Base-by-base conservation (phyloP, 495 filamentous ascomycete genomes). In the Barbatosphaeria neglecta region DNA sequence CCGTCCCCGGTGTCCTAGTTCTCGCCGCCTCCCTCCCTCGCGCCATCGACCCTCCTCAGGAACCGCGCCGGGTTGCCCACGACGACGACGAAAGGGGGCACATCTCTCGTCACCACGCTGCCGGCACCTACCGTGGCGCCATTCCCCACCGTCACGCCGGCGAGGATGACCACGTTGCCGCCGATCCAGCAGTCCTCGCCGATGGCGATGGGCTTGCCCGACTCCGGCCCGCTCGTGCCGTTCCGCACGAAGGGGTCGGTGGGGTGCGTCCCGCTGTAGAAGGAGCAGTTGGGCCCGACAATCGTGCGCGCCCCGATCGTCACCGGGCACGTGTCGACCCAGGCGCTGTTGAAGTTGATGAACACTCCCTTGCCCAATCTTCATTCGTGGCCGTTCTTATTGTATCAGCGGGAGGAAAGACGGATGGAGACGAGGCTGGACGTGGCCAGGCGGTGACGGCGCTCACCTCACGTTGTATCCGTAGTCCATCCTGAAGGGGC, bases 181-280 rank as follows among this genome's bases (percentile, higher is more conserved):
- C 84, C 87, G 22, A 96, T 60, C 89, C 90, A 96, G 52, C 86
- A 92, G 60, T 95, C 90, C 54, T 93, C 85, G 0, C 82, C 87
- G 47, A 95, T 80, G 13, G 65, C 72, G 51, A 96, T 84, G 16
- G 84, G 81, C 46, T 74, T 78, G 0, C 88, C 89, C 20, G 65
- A 54, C 64, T 95, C 89, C 0, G 88, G 84, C 0, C 87, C 89
- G 35, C 74, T 58, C 2, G 74, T 79, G 0, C 89, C 87, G 55
- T 90, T 84, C 9, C 87, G 73, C 11, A 87, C 46, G 0, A 69
- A 68, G 1, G 86, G 86, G 50, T 90, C 82, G 3, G 87, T 64
- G 1, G 87, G 86, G 61, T 96, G 90, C 0, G 77, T 81, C 0
- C 76, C 89, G 19, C 75, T 68, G 54, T 75, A 89, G 46, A 95